phyloP scores from a whole-genome alignment of 2,329 filamentous ascomycete genomes.

The Ophiocordyceps robertsii region DNA sequence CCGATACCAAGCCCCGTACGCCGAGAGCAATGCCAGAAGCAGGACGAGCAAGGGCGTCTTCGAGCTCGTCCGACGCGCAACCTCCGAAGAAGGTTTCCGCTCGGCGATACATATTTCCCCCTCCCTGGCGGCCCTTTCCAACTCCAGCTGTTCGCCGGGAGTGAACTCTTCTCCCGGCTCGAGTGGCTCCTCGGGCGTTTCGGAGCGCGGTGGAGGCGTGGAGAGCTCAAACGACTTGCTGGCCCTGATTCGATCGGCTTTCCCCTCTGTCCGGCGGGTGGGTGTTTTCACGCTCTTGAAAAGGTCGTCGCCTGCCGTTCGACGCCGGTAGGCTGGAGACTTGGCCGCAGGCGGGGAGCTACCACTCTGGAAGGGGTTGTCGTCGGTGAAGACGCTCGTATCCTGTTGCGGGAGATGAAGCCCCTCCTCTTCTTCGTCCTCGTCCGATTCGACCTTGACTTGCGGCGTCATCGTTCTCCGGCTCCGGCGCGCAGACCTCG shows the following conservation, averaged over 20 bases:
- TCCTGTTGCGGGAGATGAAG: slow-evolving; percentile 19
- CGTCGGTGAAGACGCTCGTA: slow-evolving; percentile 61
- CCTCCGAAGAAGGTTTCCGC: slow-evolving; percentile 23
- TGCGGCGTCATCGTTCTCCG: slow-evolving; percentile 38
- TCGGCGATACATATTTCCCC: slow-evolving; percentile 33
- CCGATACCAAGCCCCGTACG: slow-evolving; percentile 72
- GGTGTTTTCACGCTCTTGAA: slow-evolving; percentile 26
- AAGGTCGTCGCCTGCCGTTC: slow-evolving; percentile 30
- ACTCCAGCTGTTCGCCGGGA: slow-evolving; percentile 72
- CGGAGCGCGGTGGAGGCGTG: slow-evolving; percentile 19
- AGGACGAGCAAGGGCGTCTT: slow-evolving; percentile 59
- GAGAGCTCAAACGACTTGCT: slow-evolving; percentile 47
- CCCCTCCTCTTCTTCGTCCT: slow-evolving; percentile 19
- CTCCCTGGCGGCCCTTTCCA: slow-evolving; percentile 52
- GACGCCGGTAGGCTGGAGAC: slow-evolving; percentile 34
- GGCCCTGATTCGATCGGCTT: slow-evolving; percentile 13
- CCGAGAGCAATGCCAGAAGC: slow-evolving; percentile 52
- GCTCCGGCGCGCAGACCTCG: slow-evolving; percentile 32
- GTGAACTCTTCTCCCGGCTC: slow-evolving; percentile 87
- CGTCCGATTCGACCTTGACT: slow-evolving; percentile 40
- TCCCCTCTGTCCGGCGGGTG: slow-evolving; percentile 30
- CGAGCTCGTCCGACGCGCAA: slow-evolving; percentile 30
- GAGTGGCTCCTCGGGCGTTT: slow-evolving; percentile 24
- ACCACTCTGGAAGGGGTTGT: slow-evolving; percentile 89
- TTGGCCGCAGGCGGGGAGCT: slow-evolving; percentile 48